These are phyloP conservation scores for Phytophthora citrophthora DNA, from an alignment of 352 stramenopile genomes.

Conservation along the genomic window DNA sequence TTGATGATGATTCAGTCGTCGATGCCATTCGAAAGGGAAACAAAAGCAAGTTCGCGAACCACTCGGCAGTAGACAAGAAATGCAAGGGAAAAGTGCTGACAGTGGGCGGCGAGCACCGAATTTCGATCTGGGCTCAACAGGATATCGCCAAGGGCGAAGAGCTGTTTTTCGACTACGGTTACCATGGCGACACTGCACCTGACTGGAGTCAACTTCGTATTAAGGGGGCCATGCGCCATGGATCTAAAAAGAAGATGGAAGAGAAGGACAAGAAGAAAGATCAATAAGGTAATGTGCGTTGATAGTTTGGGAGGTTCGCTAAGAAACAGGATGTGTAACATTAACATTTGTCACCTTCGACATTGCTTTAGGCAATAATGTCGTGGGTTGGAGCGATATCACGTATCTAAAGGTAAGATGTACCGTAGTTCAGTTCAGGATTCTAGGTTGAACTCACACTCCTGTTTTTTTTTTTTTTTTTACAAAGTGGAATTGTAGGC, in stretches of 20 bases:
- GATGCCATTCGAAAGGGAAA: conserved; percentile 94
- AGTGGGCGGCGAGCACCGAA: conserved; percentile 87
- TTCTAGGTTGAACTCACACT: no score
- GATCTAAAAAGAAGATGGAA: conserved; percentile 28
- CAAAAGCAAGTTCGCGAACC: conserved; percentile 93
- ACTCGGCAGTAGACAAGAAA: conserved; percentile 73
- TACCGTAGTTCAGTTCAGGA: no score
- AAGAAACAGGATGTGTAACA: background rate
- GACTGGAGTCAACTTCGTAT: conserved; percentile 73
- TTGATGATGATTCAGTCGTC: conserved; percentile 89
- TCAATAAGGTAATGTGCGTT: conserved; percentile 14
- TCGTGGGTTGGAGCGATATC: background rate
- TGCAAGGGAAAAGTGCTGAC: conserved; percentile 81
- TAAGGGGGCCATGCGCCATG: conserved; percentile 34
- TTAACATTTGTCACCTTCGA: conserved; percentile 1
- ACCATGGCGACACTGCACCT: conserved; percentile 61
- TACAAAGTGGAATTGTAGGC: no score
- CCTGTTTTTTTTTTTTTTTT: no score
- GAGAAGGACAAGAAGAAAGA: conserved; percentile 29
- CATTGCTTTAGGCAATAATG: conserved; percentile 4
- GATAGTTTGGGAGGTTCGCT: background rate
- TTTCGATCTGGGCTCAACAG: conserved; percentile 92
- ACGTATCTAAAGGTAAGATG: no score
- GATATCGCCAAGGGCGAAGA: conserved; percentile 88
- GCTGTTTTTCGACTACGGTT: conserved; percentile 77